Conservation (phyloP, 2,329 filamentous ascomycete genomes). For the Fusarium sulawesiense region DNA sequence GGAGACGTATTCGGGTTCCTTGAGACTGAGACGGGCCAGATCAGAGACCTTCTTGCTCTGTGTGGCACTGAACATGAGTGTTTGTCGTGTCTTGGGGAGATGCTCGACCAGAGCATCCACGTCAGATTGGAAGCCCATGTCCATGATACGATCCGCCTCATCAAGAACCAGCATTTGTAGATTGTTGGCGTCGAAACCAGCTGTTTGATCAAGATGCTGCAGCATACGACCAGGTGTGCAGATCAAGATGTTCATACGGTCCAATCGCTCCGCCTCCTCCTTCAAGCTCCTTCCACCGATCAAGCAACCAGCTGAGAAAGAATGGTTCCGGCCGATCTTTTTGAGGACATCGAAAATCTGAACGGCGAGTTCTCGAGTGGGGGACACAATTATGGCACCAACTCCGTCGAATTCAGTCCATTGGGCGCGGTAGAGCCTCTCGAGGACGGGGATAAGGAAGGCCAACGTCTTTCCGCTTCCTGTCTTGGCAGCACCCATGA, state of each 20-base stretch:
- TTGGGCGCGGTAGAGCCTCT: slow-evolving; percentile 88
- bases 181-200: slow-evolving; percentile 88
- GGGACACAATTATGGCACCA: slow-evolving; percentile 91
- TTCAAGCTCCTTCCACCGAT: slow-evolving; percentile 93
- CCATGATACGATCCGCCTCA: slow-evolving; percentile 95
- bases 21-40: slow-evolving; percentile 85
- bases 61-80: slow-evolving; percentile 93
- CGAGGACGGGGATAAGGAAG: slow-evolving; percentile 90
- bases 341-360: slow-evolving; percentile 96
- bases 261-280: slow-evolving; percentile 85
- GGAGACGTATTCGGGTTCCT: slow-evolving; percentile 93
- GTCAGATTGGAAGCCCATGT: slow-evolving; percentile 93
- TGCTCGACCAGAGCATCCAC: slow-evolving; percentile 95
- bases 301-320: slow-evolving; percentile 90
- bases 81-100: slow-evolving; percentile 86
- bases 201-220: slow-evolving; percentile 95
- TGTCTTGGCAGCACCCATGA: slow-evolving; percentile 94
- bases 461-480: slow-evolving; percentile 95
- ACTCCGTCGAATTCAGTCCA: slow-evolving; percentile 93
- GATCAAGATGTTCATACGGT: slow-evolving; percentile 95
- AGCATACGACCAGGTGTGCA: slow-evolving; percentile 95
- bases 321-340: slow-evolving; percentile 88
- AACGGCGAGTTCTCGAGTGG: slow-evolving; percentile 93
- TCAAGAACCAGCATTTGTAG: slow-evolving; percentile 93
- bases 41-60: slow-evolving; percentile 96